Percentiles rank a stretch among this genome's conserved stretches.
These are phyloP conservation scores for Diaporthe aspalathi DNA, from an alignment of 2,329 filamentous ascomycete genomes.

Conservation along the genomic window DNA sequence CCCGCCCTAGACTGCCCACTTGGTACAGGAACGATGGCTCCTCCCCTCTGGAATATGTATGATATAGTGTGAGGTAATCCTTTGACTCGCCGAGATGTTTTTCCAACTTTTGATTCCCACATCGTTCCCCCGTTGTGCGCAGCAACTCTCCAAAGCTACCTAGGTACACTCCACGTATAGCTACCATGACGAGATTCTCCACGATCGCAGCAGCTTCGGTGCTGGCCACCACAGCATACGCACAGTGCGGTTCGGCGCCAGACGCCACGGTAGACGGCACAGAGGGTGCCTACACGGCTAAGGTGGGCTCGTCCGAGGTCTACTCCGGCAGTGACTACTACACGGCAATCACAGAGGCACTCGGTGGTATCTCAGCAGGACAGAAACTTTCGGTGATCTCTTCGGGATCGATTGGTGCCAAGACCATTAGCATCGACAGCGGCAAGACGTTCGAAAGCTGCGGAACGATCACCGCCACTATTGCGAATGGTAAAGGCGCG, in stretches of 20 bases:
- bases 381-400: slow-evolving; percentile 66
- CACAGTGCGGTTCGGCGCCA: slow-evolving; percentile 62
- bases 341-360: slow-evolving; percentile 63
- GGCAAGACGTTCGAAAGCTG: slow-evolving; percentile 70
- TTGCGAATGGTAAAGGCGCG: slow-evolving; percentile 58
- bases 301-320: slow-evolving; percentile 55
- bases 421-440: slow-evolving; percentile 60
- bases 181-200: slow-evolving; percentile 16
- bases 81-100: no score
- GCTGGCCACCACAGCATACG: slow-evolving; percentile 52
- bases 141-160: not conserved
- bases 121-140: not conserved
- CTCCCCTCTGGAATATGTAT: not conserved
- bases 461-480: slow-evolving; percentile 63
- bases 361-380: slow-evolving; percentile 63
- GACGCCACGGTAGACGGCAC: slow-evolving; percentile 60
- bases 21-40: not conserved
- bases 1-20: slow-evolving; percentile 3
- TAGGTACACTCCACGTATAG: not conserved
- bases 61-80: not conserved
- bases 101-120: no score
- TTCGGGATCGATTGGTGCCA: slow-evolving; percentile 64
- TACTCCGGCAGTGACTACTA: slow-evolving; percentile 66
- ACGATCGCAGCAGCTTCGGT: slow-evolving; percentile 42
- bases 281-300: slow-evolving; percentile 56